A percentile compares a stretch with the other conserved stretches of the same genome.
These are phyloP conservation scores for Solidago caesia DNA, from an alignment of 129 eudicot genomes.

Conservation along the genomic window DNA sequence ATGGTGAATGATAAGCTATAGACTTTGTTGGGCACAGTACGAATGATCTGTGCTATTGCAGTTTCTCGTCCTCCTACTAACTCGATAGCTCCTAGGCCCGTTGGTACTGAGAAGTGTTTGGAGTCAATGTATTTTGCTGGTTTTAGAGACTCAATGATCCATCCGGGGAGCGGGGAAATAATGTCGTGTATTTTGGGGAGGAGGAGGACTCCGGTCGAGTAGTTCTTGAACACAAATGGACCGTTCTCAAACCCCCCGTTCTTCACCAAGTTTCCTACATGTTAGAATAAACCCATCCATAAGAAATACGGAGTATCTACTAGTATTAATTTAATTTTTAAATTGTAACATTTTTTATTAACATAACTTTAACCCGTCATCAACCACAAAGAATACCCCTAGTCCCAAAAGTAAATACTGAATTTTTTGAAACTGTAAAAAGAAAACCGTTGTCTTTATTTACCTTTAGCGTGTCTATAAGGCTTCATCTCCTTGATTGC, in stretches of 20 bases:
- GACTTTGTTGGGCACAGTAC: slow-evolving; percentile 43
- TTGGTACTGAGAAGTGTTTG: slow-evolving; percentile 59
- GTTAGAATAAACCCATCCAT: background rate
- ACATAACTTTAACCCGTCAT: background rate
- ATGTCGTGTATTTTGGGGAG: slow-evolving; percentile 58
- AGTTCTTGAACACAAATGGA: slow-evolving; percentile 62
- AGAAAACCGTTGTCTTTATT: background rate
- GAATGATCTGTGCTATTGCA: slow-evolving; percentile 56
- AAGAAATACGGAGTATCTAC: background rate
- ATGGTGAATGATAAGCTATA: slow-evolving; percentile 49
- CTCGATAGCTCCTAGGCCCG: slow-evolving; percentile 59
- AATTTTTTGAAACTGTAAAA: background rate
- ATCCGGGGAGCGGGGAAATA: slow-evolving; percentile 68
- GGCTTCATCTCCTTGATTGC: slow-evolving; percentile 59
- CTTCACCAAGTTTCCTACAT: slow-evolving; percentile 60
- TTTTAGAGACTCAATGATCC: slow-evolving; percentile 75
- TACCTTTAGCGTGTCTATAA: slow-evolving; percentile 39
- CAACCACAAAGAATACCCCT: too few relatives aligned
- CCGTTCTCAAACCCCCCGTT: slow-evolving; percentile 74
- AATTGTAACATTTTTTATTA: background rate
- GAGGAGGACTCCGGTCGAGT: slow-evolving; percentile 64
- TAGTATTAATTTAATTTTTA: background rate
- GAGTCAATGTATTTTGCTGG: slow-evolving; percentile 71
- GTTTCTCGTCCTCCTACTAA: slow-evolving; percentile 74
- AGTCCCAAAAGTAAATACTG: background rate